Conservation (phyloP, 2,329 filamentous ascomycete genomes). For the Paecilomyces sp. region DNA sequence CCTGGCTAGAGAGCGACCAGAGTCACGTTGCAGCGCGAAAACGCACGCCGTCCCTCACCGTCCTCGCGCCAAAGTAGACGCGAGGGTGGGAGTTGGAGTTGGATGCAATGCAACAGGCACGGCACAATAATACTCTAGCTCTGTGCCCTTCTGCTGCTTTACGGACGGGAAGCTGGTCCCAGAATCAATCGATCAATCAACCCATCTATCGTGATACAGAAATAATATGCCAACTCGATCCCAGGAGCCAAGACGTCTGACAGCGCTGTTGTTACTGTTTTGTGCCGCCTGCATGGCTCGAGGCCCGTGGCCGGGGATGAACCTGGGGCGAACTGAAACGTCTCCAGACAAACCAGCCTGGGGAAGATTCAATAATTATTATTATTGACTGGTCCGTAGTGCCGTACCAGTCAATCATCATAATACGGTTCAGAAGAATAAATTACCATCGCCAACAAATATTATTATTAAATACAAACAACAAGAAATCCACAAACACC, state of each 20-base stretch:
- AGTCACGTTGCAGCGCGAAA: background rate
- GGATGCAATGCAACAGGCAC: background rate
- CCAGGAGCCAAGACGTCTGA: too few relatives aligned
- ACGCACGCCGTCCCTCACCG: background rate
- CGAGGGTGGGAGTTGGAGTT: background rate
- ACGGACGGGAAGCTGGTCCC: too few relatives aligned
- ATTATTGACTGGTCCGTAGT: too few relatives aligned
- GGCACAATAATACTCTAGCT: background rate
- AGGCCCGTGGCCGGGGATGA: background rate
- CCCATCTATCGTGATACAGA: too few relatives aligned
- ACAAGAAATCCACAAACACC: background rate
- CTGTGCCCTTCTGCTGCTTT: too few relatives aligned
- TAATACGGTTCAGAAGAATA: too few relatives aligned
- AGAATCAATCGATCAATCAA: too few relatives aligned
- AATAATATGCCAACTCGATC: too few relatives aligned
- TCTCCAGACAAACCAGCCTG: background rate
- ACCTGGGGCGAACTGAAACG: background rate
- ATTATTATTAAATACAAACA: background rate
- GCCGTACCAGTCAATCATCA: too few relatives aligned
- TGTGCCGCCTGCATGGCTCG: background rate
- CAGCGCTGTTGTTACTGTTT: background rate
- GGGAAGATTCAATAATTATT: too few relatives aligned
- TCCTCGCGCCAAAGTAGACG: background rate
- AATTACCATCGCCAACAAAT: too few relatives aligned
- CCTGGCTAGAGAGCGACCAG: background rate